Evolutionary conservation across 306 rosid species (phyloP), one percentile per base, ranked within the genome.

Genomic region (Mimosa pudica): DNA sequence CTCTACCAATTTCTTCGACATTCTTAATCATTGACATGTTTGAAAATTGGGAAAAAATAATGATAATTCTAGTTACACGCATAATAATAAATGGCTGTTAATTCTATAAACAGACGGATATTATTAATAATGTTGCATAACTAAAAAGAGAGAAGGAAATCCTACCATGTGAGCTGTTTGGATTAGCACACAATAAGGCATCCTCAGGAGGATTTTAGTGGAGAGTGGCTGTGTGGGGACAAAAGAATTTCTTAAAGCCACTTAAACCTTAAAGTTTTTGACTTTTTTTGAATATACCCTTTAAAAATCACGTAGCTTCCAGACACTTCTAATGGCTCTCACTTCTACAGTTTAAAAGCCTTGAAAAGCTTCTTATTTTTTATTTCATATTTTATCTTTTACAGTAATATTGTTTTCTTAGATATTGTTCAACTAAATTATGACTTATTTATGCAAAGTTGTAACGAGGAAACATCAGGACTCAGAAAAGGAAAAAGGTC

Each of bases 121-220:
- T 24, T 24, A 24, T 24, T 24, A 38, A 38, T 38, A 38, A 38
- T 38, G 42, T 38, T 38, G 42, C 4, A 38, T 38, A 38, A 38
- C 42, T 5, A 7, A 13, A 30, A 10, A 52, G 52, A 72, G 64
- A 35, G 32, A 20, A 10, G n/a, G 72, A 79, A 60, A 61, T 57
- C 1, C 47, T 20, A 55, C 77, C 55, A 60, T 14, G 20, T 8
- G 58, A 54, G 32, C 12, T 38, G 12, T 42, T 33, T 3, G 45
- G 60, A 79, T 63, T n/a, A 11, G 69, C 2, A 13, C 45, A 70
- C 45, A 70, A 77, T 5, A 51, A 76, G 78, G 49, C 73, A 69
- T 2, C 8, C 36, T 12, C 0, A 48, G 54, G 54, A 36, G 47
- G 30, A 49, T 68, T 74, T 74, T 18, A 32, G 33, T 51, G n/a